These are phyloP conservation scores for Fraxinus angustifolia DNA, from an alignment of 305 asterid species.

Conservation along the genomic window DNA sequence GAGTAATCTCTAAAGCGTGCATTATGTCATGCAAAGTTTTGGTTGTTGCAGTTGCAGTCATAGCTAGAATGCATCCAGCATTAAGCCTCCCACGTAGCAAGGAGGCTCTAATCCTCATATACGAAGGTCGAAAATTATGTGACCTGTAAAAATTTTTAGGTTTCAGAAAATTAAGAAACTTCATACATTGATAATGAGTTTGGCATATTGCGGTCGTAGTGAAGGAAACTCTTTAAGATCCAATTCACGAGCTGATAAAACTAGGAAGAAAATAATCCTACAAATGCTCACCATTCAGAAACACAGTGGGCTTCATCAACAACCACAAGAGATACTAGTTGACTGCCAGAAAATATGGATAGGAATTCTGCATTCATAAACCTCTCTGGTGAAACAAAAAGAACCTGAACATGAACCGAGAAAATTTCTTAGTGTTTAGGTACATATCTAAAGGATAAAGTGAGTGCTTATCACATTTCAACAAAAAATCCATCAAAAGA, in stretches of 20 bases:
- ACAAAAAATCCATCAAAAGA: neutral
- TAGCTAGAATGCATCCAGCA: conserved; percentile 90
- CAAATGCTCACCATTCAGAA: conserved; percentile 85
- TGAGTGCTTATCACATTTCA: neutral
- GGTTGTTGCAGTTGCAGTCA: conserved; percentile 95
- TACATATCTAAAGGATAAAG: conserved; percentile 11
- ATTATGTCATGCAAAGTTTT: conserved; percentile 68
- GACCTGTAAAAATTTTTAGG: conserved; percentile 63
- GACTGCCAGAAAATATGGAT: conserved; percentile 55
- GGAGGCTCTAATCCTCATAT: conserved; percentile 96
- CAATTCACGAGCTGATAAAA: conserved; percentile 4
- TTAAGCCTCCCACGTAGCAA: conserved; percentile 56
- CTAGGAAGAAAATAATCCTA: conserved; percentile 2
- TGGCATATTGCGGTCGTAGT: neutral
- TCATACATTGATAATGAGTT: neutral
- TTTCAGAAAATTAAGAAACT: neutral
- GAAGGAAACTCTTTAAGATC: conserved; percentile 9
- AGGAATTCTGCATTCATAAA: conserved; percentile 70
- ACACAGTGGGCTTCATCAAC: conserved; percentile 98
- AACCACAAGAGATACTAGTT: conserved; percentile 71
- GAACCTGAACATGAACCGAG: conserved; percentile 59
- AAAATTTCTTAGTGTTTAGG: conserved; percentile 13
- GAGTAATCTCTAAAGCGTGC: conserved; percentile 80
- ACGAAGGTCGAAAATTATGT: conserved; percentile 97
- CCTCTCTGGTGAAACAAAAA: conserved; percentile 95